phyloP scores from a whole-genome alignment of 2,329 filamentous ascomycete genomes.

The Samsoniella hepiali region DNA sequence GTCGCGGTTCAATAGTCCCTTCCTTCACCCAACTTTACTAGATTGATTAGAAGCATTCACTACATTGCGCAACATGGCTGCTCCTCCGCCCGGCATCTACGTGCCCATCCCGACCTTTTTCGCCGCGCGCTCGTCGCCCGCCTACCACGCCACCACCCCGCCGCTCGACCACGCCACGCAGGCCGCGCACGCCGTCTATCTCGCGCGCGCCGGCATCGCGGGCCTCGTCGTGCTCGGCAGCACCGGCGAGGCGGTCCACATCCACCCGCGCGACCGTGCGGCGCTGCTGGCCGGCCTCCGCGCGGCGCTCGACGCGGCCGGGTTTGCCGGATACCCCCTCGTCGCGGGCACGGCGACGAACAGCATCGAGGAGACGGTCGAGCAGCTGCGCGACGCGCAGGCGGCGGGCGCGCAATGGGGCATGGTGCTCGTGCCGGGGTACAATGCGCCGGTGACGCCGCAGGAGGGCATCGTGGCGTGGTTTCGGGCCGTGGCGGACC shows the following conservation, averaged over 20 bases:
- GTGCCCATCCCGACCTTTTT: constrained; percentile 65
- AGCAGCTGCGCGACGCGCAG: constrained; percentile 53
- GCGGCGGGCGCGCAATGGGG: constrained; percentile 59
- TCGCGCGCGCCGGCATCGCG: constrained; percentile 57
- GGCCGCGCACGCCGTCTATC: constrained; percentile 55
- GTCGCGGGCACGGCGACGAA: constrained; percentile 61
- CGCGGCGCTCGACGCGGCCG: constrained; percentile 51
- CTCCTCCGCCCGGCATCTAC: constrained; percentile 52
- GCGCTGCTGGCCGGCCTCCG: constrained; percentile 54
- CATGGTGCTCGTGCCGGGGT: constrained; percentile 56
- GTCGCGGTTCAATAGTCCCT: neutral
- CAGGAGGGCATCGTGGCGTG: constrained; percentile 56
- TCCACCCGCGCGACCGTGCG: constrained; percentile 55
- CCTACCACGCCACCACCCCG: constrained; percentile 44
- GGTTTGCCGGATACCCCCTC: constrained; percentile 57
- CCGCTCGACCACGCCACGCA: constrained; percentile 58
- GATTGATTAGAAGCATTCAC: neutral
- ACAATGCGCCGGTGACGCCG: constrained; percentile 53
- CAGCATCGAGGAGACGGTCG: constrained; percentile 58
- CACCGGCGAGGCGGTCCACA: constrained; percentile 62
- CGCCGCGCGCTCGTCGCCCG: constrained; percentile 39
- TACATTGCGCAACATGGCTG: constrained; percentile 23
- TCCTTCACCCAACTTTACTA: no score
- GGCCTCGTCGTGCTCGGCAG: constrained; percentile 62
- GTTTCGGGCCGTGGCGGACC: constrained; percentile 57